These are phyloP conservation scores for Nemania sp. DNA, from an alignment of 2,329 filamentous ascomycete genomes.

Conservation along the genomic window DNA sequence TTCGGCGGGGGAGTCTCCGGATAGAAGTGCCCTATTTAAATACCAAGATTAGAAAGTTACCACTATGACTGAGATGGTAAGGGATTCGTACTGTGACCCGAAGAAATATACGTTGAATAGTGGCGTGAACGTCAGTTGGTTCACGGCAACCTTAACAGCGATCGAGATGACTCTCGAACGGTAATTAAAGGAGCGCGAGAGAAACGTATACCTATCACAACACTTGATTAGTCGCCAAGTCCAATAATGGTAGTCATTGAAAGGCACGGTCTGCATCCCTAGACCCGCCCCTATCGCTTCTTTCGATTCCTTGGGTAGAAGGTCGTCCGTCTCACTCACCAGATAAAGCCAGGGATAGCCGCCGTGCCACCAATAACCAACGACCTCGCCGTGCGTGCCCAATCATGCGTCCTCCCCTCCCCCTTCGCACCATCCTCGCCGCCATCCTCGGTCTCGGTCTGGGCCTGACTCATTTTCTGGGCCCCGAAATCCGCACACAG, in stretches of 20 bases:
- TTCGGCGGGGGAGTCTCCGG: slow-evolving; percentile 73
- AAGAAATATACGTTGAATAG: slow-evolving; percentile 88
- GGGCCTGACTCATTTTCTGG: slow-evolving; percentile 68
- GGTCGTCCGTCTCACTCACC: slow-evolving; percentile 65
- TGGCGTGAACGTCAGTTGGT: slow-evolving; percentile 85
- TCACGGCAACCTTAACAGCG: slow-evolving; percentile 80
- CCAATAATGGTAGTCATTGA: background rate
- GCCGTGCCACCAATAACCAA: slow-evolving; percentile 78
- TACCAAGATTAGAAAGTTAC: background rate
- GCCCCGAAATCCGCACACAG: slow-evolving; percentile 81
- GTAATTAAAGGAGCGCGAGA: slow-evolving; percentile 88
- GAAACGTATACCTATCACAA: slow-evolving; percentile 76
- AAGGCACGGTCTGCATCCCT: background rate
- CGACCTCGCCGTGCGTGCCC: slow-evolving; percentile 75
- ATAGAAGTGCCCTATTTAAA: slow-evolving; percentile 66
- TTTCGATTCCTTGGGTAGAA: too few relatives aligned
- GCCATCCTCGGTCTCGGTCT: background rate
- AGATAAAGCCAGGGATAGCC: slow-evolving; percentile 83
- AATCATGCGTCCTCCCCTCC: slow-evolving; percentile 66
- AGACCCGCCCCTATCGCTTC: too few relatives aligned
- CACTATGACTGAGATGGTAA: background rate
- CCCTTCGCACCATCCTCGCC: slow-evolving; percentile 54
- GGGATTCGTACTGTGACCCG: slow-evolving; percentile 67
- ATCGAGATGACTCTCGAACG: slow-evolving; percentile 77
- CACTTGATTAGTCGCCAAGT: slow-evolving; percentile 13